A percentile compares a stretch with the other conserved stretches of the same genome.
Conservation (phyloP, 176 grass and related monocot species). For the Raddia distichophylla region DNA sequence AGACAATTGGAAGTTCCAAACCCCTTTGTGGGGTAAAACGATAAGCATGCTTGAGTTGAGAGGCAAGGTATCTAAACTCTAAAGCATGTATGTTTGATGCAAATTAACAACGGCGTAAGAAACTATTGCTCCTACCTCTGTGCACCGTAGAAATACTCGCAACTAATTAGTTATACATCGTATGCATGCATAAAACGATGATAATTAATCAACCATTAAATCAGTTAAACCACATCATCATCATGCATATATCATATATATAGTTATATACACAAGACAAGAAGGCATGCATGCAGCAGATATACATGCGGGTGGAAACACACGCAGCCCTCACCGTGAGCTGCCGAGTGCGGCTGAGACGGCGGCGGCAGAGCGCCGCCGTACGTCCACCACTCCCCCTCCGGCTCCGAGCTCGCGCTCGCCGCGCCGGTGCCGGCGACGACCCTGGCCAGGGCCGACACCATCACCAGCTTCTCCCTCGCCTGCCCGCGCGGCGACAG, state of each 20-base stretch:
- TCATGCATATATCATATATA: background rate
- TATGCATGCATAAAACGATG: background rate
- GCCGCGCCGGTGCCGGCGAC: slow-evolving; percentile 23
- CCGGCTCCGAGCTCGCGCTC: background rate
- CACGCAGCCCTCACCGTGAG: background rate
- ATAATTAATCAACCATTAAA: background rate
- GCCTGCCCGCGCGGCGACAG: slow-evolving; percentile 40
- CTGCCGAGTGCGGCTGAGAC: background rate
- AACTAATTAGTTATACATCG: too few relatives aligned
- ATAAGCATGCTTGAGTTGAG: too few relatives aligned
- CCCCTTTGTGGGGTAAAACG: too few relatives aligned
- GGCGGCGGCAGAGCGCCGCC: background rate
- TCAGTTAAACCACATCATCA: background rate
- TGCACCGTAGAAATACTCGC: too few relatives aligned
- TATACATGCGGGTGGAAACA: too few relatives aligned
- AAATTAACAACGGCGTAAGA: too few relatives aligned
- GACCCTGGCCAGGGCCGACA: slow-evolving; percentile 56
- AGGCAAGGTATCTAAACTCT: too few relatives aligned
- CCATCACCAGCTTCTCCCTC: slow-evolving; percentile 57
- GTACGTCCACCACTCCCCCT: slow-evolving; percentile 29
- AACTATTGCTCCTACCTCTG: too few relatives aligned
- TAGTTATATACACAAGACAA: too few relatives aligned
- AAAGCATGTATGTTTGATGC: too few relatives aligned
- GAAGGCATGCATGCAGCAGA: background rate
- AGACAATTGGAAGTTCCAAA: too few relatives aligned